Evolutionary conservation across 176 grass and related monocot genomes (phyloP).

Genomic region (Eremochloa ophiuroides): DNA sequence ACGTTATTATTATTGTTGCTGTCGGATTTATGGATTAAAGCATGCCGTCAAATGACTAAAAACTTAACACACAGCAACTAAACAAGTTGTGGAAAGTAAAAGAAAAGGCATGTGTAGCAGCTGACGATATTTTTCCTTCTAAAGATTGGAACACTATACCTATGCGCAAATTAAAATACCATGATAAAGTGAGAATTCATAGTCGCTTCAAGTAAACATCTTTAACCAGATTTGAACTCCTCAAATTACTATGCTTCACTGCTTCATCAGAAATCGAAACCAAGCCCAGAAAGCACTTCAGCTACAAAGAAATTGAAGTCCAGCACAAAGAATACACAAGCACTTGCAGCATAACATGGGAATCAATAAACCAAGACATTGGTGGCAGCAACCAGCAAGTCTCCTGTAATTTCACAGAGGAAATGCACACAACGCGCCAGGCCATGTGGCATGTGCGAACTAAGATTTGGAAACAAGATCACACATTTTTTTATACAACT

Average conservation of each 20-base stretch:
- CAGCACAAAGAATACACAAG: neutral
- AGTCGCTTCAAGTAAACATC: neutral
- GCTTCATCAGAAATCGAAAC: neutral
- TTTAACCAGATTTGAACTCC: neutral
- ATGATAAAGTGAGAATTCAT: neutral
- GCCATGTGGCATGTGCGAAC: slow-evolving; percentile 39
- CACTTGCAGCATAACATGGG: neutral
- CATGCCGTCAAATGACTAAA: too few relatives aligned
- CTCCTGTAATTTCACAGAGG: neutral
- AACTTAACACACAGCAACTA: too few relatives aligned
- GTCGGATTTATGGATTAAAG: too few relatives aligned
- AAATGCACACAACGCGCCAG: neutral
- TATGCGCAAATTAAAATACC: neutral
- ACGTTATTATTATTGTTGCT: too few relatives aligned
- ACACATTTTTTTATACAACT: neutral
- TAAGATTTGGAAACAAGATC: slow-evolving; percentile 19
- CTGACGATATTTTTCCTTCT: neutral
- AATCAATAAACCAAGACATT: neutral
- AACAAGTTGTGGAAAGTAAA: neutral
- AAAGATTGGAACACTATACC: neutral
- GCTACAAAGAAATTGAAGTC: neutral
- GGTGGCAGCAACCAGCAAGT: neutral
- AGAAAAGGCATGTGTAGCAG: neutral
- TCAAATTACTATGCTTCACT: neutral
- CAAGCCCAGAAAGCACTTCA: neutral